Evolutionary conservation across 768 basidiomycete genomes (phyloP), one percentile per base, ranked within the genome.

Genomic region (Lactifluus piperatus): DNA sequence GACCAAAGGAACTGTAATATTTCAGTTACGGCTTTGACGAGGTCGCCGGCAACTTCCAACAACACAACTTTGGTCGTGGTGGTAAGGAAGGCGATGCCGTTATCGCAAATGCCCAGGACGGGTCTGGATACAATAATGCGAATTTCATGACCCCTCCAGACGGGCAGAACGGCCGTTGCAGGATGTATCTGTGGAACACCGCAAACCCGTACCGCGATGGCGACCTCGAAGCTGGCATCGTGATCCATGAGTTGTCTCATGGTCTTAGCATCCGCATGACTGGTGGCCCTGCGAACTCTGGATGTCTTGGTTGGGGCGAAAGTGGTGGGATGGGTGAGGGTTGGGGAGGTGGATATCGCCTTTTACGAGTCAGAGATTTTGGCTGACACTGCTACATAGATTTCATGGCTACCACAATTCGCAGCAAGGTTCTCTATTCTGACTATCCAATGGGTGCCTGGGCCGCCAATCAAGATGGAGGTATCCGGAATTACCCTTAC

Each of bases 321-420:
- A 79, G 85, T 27, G 95, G 95, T 39, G 95, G 94, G 26, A 97
- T 97, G 94, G 94, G 94, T 64, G 93, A 97, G 73, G 94, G 94
- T 14, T 97, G 94, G 94, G 94, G 94, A 63, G 85, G 82, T 80
- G 56, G 46, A 75, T 71, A 0, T 7, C 5, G 4, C 22, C 36
- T 13, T 55, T 0, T 44, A 9, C 9, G n/a, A 1, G 13, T 2
- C 9, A 13, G 26, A 50, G 5, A 9, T 57, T 5, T n/a, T 51
- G 46, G 16, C 24, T 29, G 44, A 51, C 56, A 9, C 66, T 20
- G 1, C 43, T 2, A 24, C 10, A 10, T 49, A 77, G 90, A 94
- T 66, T 93, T 86, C 75, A 74, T 97, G 51, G 94, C 93, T 5
- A 97, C 94, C 0, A 82, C 82, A 0, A 87, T 94, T 68, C 83